phyloP scores from a whole-genome alignment of 2,329 filamentous ascomycete genomes.

The Fusarium euwallaceae region DNA sequence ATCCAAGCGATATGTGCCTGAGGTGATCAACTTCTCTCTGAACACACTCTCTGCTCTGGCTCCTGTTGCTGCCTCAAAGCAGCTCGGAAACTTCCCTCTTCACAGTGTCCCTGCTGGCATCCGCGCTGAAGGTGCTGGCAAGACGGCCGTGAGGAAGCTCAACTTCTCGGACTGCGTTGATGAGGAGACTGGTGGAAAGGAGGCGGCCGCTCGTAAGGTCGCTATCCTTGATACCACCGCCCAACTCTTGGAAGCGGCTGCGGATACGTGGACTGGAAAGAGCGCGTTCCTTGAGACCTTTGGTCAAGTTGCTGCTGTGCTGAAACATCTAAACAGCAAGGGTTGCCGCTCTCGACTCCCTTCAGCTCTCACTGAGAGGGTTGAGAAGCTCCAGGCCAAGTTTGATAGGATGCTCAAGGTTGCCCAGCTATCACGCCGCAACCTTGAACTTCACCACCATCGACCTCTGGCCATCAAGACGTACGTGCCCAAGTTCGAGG shows the following conservation, averaged over 20 bases:
- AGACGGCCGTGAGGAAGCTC: conserved; percentile 63
- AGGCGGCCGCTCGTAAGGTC: conserved; percentile 61
- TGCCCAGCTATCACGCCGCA: conserved; percentile 76
- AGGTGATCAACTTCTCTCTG: conserved; percentile 84
- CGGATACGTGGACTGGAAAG: conserved; percentile 80
- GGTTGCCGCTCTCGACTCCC: conserved; percentile 66
- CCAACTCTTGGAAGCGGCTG: conserved; percentile 75
- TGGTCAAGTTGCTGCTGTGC: conserved; percentile 68
- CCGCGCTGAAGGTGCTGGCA: conserved; percentile 62
- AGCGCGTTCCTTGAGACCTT: conserved; percentile 85
- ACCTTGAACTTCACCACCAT: conserved; percentile 91
- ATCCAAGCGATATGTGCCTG: conserved; percentile 89
- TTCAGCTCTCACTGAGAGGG: conserved; percentile 54
- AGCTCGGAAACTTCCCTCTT: conserved; percentile 70
- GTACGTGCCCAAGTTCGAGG: conserved; percentile 94
- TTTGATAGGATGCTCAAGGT: conserved; percentile 69
- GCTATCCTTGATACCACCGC: conserved; percentile 74
- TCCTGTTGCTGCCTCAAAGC: conserved; percentile 63
- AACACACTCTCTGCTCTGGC: conserved; percentile 79
- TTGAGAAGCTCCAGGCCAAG: conserved; percentile 59
- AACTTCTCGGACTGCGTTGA: conserved; percentile 69
- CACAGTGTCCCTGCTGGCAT: conserved; percentile 67
- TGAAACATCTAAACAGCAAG: conserved; percentile 72
- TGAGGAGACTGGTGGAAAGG: conserved; percentile 50
- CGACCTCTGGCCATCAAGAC: conserved; percentile 88